Evolutionary conservation across 139 green algal species (phyloP).

Genomic region (Edaphochlamys debaryana): DNA sequence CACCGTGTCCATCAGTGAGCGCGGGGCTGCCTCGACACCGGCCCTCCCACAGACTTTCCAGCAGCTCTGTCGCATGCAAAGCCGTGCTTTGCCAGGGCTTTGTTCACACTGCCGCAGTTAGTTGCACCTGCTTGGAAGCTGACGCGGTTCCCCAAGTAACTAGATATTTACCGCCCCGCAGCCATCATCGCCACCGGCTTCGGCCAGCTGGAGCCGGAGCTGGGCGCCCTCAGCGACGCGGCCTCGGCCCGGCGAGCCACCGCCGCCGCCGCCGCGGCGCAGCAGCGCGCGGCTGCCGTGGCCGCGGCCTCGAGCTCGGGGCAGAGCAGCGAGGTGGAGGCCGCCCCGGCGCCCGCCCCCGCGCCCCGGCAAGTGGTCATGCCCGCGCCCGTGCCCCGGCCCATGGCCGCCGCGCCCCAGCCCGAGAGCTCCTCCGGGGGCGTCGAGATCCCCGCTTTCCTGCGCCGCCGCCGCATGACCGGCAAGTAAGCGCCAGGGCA

Average conservation of each 20-base stretch:
- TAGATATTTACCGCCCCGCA: too few species aligned
- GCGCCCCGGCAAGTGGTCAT: neutral
- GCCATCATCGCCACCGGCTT: constrained; percentile 96
- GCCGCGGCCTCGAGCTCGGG: neutral
- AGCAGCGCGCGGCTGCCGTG: neutral
- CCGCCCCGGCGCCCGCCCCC: too few species aligned
- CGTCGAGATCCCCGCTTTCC: constrained; percentile 79
- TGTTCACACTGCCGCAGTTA: too few species aligned
- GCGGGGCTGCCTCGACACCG: too few species aligned
- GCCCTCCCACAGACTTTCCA: too few species aligned
- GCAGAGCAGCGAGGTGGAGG: too few species aligned
- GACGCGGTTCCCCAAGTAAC: too few species aligned
- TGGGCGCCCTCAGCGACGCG: constrained; percentile 21
- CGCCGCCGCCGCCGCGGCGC: neutral
- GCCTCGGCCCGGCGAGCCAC: neutral
- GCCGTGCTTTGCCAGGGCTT: too few species aligned
- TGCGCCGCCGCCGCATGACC: constrained; percentile 60
- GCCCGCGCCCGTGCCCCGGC: neutral
- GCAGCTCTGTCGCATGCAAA: too few species aligned
- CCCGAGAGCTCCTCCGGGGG: neutral
- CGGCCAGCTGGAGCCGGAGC: constrained; percentile 50
- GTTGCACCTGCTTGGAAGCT: too few species aligned
- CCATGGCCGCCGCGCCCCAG: neutral
- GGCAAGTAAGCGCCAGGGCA: too few species aligned
- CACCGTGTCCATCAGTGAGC: constrained; percentile 84